A percentile compares a stretch with the other conserved stretches of the same genome.
phyloP scores from a whole-genome alignment of 305 asterid species.

The Fraxinus xanthoxyloides region DNA sequence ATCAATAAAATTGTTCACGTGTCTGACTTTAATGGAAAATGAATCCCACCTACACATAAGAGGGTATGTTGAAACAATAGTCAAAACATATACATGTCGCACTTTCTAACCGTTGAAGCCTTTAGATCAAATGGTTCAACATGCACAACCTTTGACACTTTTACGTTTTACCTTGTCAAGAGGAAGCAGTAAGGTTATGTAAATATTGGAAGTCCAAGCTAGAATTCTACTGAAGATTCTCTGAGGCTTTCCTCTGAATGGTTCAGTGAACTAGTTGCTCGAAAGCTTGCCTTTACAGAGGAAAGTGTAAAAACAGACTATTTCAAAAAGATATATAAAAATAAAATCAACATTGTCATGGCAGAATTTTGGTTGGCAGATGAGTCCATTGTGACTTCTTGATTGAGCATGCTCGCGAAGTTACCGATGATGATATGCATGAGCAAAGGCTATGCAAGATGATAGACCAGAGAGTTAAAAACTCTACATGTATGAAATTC shows the following conservation, averaged over 20 bases:
- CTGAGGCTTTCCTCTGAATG: constrained; percentile 61
- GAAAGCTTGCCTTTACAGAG: constrained; percentile 80
- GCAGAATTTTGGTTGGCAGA: constrained; percentile 8
- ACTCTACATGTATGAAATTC: too few species aligned
- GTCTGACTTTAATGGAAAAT: too few species aligned
- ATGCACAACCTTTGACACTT: constrained; percentile 27
- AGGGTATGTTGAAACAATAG: too few species aligned
- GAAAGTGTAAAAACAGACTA: constrained; percentile 69
- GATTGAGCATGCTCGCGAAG: too few species aligned
- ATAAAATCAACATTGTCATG: constrained; percentile 68
- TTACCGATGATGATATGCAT: too few species aligned
- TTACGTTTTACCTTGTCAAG: constrained; percentile 72
- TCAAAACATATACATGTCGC: too few species aligned
- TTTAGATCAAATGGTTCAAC: constrained; percentile 20
- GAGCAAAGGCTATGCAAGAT: too few species aligned
- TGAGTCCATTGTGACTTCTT: too few species aligned
- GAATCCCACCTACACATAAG: too few species aligned
- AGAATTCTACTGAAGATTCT: constrained; percentile 55
- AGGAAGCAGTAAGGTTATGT: constrained; percentile 58
- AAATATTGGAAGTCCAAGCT: constrained; percentile 66
- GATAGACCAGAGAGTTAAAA: too few species aligned
- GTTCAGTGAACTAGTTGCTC: constrained; percentile 91
- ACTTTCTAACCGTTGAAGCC: neutral
- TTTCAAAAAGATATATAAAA: constrained; percentile 56
- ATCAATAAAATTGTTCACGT: too few species aligned